A percentile compares a stretch with the other conserved stretches of the same genome.
phyloP scores from a whole-genome alignment of 352 stramenopile species.

The Globisporangium nodosum region DNA sequence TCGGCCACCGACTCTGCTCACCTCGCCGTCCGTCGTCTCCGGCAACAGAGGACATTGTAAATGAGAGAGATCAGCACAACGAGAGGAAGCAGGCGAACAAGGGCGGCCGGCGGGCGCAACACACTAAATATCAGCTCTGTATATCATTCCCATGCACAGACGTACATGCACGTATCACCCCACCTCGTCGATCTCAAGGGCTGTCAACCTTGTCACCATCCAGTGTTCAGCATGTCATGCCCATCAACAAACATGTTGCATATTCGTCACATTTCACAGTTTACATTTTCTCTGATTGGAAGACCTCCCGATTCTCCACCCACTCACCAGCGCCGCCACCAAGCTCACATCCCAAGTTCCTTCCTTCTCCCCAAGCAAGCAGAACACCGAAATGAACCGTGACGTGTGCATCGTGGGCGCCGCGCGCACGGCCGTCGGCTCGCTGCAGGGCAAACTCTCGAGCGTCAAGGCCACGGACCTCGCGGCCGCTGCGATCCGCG shows the following conservation, averaged over 20 bases:
- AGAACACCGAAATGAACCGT: slow-evolving; percentile 6
- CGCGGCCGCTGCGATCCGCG: slow-evolving; percentile 80
- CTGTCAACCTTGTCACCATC: no score
- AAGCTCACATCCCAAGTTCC: no score
- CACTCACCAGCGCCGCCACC: not conserved
- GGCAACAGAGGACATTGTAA: no score
- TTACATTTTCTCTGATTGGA: no score
- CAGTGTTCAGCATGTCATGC: no score
- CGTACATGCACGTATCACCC: no score
- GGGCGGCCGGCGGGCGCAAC: not conserved
- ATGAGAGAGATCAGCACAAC: not conserved
- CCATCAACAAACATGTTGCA: not conserved
- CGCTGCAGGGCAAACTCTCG: slow-evolving; percentile 87
- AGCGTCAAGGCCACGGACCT: slow-evolving; percentile 87
- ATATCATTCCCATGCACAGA: not conserved
- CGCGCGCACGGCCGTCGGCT: slow-evolving; percentile 93
- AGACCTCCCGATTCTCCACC: no score
- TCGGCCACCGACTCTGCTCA: no score
- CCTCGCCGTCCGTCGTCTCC: no score
- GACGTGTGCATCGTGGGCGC: slow-evolving; percentile 92
- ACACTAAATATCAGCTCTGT: not conserved
- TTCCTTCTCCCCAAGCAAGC: not conserved
- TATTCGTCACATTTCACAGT: no score
- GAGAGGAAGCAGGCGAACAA: not conserved
- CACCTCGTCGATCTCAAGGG: no score